A percentile compares a stretch with the other conserved stretches of the same genome.
phyloP scores from a whole-genome alignment of 176 grass and related monocot genomes.

The Eragrostis nindensis region DNA sequence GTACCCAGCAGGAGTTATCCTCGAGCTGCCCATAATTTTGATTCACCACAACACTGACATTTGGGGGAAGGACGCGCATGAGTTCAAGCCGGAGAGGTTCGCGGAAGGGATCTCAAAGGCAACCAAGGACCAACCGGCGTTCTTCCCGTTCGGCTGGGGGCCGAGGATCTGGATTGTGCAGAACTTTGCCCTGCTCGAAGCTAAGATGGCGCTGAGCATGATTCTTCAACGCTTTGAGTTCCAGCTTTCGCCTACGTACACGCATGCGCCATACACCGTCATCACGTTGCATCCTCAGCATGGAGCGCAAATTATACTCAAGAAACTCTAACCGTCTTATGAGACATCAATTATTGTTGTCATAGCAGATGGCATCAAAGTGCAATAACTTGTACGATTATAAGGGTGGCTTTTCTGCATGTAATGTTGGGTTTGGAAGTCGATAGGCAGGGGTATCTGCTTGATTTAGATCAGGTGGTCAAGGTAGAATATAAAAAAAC shows the following conservation, averaged over 20 bases:
- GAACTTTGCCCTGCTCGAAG: conserved; percentile 72
- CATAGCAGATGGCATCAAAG: not conserved
- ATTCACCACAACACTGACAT: conserved; percentile 64
- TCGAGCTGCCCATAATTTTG: conserved; percentile 54
- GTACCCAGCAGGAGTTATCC: conserved; percentile 58
- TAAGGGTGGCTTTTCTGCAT: not conserved
- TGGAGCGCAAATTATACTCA: conserved; percentile 62
- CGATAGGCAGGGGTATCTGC: not conserved
- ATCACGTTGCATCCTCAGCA: conserved; percentile 60
- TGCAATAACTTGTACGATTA: not conserved
- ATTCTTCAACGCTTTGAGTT: conserved; percentile 73
- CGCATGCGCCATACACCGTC: conserved; percentile 56
- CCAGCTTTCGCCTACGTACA: conserved; percentile 55
- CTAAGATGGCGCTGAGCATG: conserved; percentile 67
- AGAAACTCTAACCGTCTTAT: conserved; percentile 41
- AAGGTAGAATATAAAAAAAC: too few relatives aligned
- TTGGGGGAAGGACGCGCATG: conserved; percentile 58
- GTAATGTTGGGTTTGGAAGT: not conserved
- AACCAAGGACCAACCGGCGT: conserved; percentile 42
- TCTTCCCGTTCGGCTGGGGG: conserved; percentile 75
- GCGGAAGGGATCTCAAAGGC: conserved; percentile 71
- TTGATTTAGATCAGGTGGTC: not conserved
- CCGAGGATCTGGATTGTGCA: conserved; percentile 77
- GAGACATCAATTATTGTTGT: not conserved
- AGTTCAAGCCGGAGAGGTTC: conserved; percentile 79